phyloP scores from a whole-genome alignment of 2,329 filamentous ascomycete species.

The Elsinoe necatrix region DNA sequence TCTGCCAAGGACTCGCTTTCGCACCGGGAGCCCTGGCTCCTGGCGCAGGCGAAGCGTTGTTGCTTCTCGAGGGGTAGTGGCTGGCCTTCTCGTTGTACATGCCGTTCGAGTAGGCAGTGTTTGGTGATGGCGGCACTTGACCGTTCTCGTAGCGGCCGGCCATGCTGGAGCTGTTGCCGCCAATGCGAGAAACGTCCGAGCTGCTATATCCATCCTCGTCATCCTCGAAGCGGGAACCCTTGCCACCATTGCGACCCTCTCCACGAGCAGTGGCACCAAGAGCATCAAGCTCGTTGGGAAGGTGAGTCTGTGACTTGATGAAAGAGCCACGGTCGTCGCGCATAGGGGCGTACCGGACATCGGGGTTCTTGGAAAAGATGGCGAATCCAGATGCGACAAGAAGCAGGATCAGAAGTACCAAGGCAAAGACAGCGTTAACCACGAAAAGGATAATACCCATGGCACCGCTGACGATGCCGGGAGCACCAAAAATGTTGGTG shows the following conservation, averaged over 20 bases:
- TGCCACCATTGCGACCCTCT: slow-evolving; percentile 46
- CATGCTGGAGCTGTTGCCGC: slow-evolving; percentile 31
- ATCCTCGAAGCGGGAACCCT: slow-evolving; percentile 55
- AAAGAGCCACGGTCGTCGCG: slow-evolving; percentile 91
- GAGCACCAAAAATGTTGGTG: slow-evolving; percentile 76
- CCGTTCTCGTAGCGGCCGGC: slow-evolving; percentile 27
- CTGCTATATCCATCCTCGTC: slow-evolving; percentile 56
- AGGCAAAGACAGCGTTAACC: slow-evolving; percentile 72
- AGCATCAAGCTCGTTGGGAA: slow-evolving; percentile 84
- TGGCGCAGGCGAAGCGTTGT: slow-evolving; percentile 16
- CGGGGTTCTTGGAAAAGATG: slow-evolving; percentile 85
- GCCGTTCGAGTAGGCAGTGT: slow-evolving; percentile 15
- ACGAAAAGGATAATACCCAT: slow-evolving; percentile 87
- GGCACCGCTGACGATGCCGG: slow-evolving; percentile 72
- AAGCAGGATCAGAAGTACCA: slow-evolving; percentile 75
- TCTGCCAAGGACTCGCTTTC: slow-evolving; percentile 55
- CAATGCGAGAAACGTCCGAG: slow-evolving; percentile 30
- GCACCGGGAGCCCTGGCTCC: slow-evolving; percentile 16
- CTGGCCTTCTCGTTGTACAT: slow-evolving; percentile 17
- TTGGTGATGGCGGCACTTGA: slow-evolving; percentile 18
- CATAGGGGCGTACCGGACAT: slow-evolving; percentile 93
- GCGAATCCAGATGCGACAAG: slow-evolving; percentile 69
- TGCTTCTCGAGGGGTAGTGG: slow-evolving; percentile 17
- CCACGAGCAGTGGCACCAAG: slow-evolving; percentile 81
- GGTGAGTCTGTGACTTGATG: slow-evolving; percentile 87